phyloP scores from a whole-genome alignment of 495 filamentous ascomycete genomes.

The Annulohypoxylon nitens region DNA sequence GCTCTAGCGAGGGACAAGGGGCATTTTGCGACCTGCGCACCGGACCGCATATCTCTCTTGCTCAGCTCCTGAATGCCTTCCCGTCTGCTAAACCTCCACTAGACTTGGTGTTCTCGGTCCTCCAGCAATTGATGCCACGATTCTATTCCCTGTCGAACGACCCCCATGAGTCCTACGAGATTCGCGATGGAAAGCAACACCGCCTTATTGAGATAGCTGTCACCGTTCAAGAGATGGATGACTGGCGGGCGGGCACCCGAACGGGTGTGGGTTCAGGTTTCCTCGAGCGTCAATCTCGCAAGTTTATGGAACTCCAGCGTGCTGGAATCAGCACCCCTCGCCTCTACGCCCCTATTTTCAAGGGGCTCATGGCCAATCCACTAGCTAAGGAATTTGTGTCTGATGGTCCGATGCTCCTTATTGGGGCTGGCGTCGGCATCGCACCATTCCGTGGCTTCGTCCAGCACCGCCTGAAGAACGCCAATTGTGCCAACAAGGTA shows the following conservation, averaged over 20 bases:
- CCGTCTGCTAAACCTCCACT: constrained; percentile 90
- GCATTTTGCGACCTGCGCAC: constrained; percentile 96
- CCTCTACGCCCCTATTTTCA: constrained; percentile 93
- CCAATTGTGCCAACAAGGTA: constrained; percentile 98
- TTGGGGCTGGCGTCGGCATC: constrained; percentile 96
- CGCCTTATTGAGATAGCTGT: constrained; percentile 95
- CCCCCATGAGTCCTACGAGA: constrained; percentile 82
- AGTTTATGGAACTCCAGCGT: constrained; percentile 73
- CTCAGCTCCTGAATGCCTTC: constrained; percentile 91
- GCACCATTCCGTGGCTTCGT: constrained; percentile 98
- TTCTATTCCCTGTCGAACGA: constrained; percentile 99
- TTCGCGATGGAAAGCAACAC: constrained; percentile 75
- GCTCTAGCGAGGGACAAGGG: constrained; percentile 90
- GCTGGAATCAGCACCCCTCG: constrained; percentile 68
- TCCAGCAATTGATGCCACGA: constrained; percentile 91
- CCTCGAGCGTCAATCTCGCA: constrained; percentile 82
- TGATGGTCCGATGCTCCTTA: constrained; percentile 96
- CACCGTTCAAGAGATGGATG: constrained; percentile 85
- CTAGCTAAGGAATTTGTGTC: constrained; percentile 88
- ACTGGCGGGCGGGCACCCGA: constrained; percentile 78
- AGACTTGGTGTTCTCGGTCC: constrained; percentile 80
- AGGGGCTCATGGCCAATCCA: constrained; percentile 98
- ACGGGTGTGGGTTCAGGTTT: constrained; percentile 85
- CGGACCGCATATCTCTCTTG: constrained; percentile 82
- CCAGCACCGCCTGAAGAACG: constrained; percentile 91